Percentiles rank a stretch among this genome's conserved stretches.
Conservation (phyloP, 352 stramenopile genomes). For the Globisporangium polare region DNA sequence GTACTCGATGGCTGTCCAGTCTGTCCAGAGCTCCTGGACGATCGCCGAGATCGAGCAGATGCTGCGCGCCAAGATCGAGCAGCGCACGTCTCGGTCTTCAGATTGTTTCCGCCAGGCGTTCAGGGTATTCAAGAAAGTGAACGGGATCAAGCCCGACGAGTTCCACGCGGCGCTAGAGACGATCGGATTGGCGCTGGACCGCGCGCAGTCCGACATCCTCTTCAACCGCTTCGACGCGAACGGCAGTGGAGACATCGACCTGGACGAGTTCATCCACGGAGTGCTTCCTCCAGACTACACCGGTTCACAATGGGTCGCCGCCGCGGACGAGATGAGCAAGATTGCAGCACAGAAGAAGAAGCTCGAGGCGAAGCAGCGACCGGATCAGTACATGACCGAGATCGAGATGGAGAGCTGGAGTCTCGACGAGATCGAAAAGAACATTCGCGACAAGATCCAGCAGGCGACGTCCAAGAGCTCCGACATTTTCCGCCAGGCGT, state of each 20-base stretch:
- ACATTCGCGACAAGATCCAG: constrained; percentile 79
- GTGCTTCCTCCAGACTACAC: constrained; percentile 73
- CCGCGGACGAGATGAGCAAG: constrained; percentile 65
- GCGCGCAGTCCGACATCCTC: constrained; percentile 49
- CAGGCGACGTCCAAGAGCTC: constrained; percentile 75
- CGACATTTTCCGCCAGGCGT: constrained; percentile 75
- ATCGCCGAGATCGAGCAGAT: constrained; percentile 78
- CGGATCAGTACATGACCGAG: constrained; percentile 70
- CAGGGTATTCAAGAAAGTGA: constrained; percentile 82
- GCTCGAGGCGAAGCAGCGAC: constrained; percentile 32
- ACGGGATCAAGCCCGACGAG: constrained; percentile 68
- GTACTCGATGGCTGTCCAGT: constrained; percentile 68
- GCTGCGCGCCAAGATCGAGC: constrained; percentile 80
- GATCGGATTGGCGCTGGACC: constrained; percentile 52
- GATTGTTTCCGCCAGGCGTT: constrained; percentile 81
- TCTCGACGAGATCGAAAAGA: constrained; percentile 72
- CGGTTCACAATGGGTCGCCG: constrained; percentile 67
- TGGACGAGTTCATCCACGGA: constrained; percentile 80
- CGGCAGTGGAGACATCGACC: constrained; percentile 71
- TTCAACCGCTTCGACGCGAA: constrained; percentile 72
- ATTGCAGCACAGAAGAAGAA: constrained; percentile 59
- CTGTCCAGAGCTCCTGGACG: constrained; percentile 65
- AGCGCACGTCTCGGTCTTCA: constrained; percentile 68
- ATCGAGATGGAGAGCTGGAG: constrained; percentile 77
- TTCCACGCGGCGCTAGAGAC: constrained; percentile 58